Evolutionary conservation across 768 basidiomycete genomes (phyloP), one percentile per base, ranked within the genome.

Genomic region (Boletus tomentosulus): DNA sequence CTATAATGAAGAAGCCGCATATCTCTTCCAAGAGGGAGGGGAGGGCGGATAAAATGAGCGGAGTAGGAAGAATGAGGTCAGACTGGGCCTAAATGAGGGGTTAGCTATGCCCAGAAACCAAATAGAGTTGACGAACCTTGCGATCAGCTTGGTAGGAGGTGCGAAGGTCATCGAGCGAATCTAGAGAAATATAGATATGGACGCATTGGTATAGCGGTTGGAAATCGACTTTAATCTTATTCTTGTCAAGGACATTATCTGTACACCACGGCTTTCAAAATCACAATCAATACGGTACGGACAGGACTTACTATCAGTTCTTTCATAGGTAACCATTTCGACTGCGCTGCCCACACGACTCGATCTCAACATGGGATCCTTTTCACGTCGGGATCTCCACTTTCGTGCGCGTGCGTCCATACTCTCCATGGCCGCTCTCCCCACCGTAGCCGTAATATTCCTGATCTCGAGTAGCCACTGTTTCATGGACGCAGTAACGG

Each of bases 1-100:
- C 97, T 59, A 98, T 86, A 54, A 99, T 93, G 73, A 98, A 99
- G 72, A 97, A 99, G 0, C 97, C 97, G 35, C 93, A 88, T 57
- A 98, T 90, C 71, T 98, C 92, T 67, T 96, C 89, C 25, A 91
- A 87, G 22, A 98, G 75, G n/a, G 80, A 67, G 1, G 86, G 77
- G 5, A 98, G 80, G 3, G 86, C 79, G 2, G 77, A 66, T 33
- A 92, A 62, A 30, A 84, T 81, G 22, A 92, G 75, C 0, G 86
- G 86, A 27, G 76, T 75, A 1, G 90, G 93, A 28, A 99, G 81
- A 67, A 98, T 97, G 9, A 99, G 82, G 58, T 90, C 89, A 2
- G 97, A 96, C 89, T 99, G 97, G 0, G 94, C 92, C 96, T 97
- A 60, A 5, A 34, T 41, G 16, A 30, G 47, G 28, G 15, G 38